Percentiles rank a stretch among this genome's conserved stretches.
Conservation (phyloP, 2,329 filamentous ascomycete genomes). For the Sporothrix euskadiensis region DNA sequence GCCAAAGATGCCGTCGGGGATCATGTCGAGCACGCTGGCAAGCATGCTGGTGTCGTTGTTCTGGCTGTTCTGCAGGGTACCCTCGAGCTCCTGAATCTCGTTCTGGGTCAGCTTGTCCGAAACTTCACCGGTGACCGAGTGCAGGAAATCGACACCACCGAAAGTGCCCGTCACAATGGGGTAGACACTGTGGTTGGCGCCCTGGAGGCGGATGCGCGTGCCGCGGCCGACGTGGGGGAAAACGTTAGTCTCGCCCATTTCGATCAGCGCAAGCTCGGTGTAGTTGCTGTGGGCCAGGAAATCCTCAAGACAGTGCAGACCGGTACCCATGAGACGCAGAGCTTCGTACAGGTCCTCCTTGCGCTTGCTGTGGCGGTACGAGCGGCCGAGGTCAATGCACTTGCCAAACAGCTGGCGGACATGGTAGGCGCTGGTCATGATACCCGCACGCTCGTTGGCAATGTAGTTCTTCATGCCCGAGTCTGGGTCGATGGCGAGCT, state of each 20-base stretch:
- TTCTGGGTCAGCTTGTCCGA: slow-evolving; percentile 89
- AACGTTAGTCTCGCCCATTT: slow-evolving; percentile 75
- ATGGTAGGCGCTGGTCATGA: slow-evolving; percentile 79
- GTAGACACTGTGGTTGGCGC: slow-evolving; percentile 67
- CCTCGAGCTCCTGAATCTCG: slow-evolving; percentile 84
- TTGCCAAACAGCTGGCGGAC: slow-evolving; percentile 71
- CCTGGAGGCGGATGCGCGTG: slow-evolving; percentile 69
- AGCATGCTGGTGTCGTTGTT: slow-evolving; percentile 71
- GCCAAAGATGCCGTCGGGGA: slow-evolving; percentile 79
- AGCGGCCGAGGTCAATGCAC: slow-evolving; percentile 77
- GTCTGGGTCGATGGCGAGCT: slow-evolving; percentile 74
- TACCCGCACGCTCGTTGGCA: slow-evolving; percentile 74
- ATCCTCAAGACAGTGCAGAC: slow-evolving; percentile 85
- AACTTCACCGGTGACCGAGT: slow-evolving; percentile 77
- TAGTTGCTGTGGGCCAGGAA: slow-evolving; percentile 95
- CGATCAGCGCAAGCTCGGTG: slow-evolving; percentile 81
- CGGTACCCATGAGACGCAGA: slow-evolving; percentile 81
- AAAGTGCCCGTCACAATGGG: slow-evolving; percentile 90
- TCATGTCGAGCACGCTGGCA: slow-evolving; percentile 75
- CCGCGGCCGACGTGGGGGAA: slow-evolving; percentile 84
- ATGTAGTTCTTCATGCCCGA: slow-evolving; percentile 93
- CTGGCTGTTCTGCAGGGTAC: slow-evolving; percentile 68
- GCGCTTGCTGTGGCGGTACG: slow-evolving; percentile 64
- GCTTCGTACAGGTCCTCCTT: slow-evolving; percentile 85
- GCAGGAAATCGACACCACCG: slow-evolving; percentile 90